Evolutionary conservation across 2,329 filamentous ascomycete species (phyloP).

Genomic region (Cladosporium sp.): DNA sequence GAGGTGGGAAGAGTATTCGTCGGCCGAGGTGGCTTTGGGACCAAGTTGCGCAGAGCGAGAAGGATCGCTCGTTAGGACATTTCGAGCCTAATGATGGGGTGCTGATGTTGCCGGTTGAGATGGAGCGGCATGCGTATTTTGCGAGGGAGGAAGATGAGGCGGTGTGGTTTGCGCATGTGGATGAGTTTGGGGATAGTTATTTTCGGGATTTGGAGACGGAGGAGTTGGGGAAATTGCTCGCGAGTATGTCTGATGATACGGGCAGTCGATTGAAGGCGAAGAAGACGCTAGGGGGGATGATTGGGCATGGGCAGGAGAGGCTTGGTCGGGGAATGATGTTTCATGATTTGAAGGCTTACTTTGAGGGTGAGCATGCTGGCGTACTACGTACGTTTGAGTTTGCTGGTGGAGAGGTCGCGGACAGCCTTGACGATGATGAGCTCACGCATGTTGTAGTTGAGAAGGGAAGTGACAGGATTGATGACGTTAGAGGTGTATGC

Average conservation of each 20-base stretch:
- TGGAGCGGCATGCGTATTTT: constrained; percentile 71
- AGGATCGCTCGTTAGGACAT: constrained; percentile 15
- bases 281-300: constrained; percentile 56
- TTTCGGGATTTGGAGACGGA: constrained; percentile 65
- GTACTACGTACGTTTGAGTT: constrained; percentile 54
- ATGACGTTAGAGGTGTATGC: constrained; percentile 24
- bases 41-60: constrained; percentile 65
- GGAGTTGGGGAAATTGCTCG: constrained; percentile 59
- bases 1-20: constrained; percentile 69
- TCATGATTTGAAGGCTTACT: constrained; percentile 46
- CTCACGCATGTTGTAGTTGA: constrained; percentile 72
- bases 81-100: constrained; percentile 47
- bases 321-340: constrained; percentile 55
- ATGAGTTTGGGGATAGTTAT: constrained; percentile 82
- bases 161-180: constrained; percentile 62
- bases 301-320: constrained; percentile 12
- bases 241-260: constrained; percentile 49
- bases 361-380: constrained; percentile 40
- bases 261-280: constrained; percentile 56
- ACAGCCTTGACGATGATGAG: constrained; percentile 51
- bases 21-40: constrained; percentile 81
- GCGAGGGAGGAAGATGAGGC: constrained; percentile 55
- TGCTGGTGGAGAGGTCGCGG: constrained; percentile 62
- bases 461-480: constrained; percentile 47
- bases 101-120: constrained; percentile 65